phyloP scores from a whole-genome alignment of 2,329 filamentous ascomycete genomes.

The Dothidotthia symphoricarpi region DNA sequence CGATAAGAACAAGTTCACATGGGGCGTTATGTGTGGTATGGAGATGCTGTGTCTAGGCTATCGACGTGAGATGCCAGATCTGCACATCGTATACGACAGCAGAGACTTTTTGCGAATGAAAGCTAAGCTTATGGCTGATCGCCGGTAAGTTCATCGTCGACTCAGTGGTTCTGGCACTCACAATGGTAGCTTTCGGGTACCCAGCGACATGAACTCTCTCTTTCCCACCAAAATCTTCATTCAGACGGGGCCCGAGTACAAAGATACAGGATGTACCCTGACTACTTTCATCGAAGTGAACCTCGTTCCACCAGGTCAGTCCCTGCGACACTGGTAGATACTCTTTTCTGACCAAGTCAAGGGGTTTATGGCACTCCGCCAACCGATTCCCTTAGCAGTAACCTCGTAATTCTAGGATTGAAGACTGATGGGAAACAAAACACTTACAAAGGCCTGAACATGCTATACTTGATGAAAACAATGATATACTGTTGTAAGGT shows the following conservation, averaged over 20 bases:
- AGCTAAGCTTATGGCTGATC: constrained; percentile 28
- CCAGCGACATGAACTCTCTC: constrained; percentile 31
- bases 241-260: constrained; percentile 32
- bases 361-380: constrained; percentile 23
- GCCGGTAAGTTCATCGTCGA: constrained; percentile 18
- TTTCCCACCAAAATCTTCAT: constrained; percentile 33
- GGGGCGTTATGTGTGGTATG: constrained; percentile 32
- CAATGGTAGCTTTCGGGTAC: constrained; percentile 22
- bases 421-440: constrained; percentile 22
- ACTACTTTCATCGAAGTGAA: constrained; percentile 32
- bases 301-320: constrained; percentile 31
- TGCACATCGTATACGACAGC: constrained; percentile 38
- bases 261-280: constrained; percentile 27
- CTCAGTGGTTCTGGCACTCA: constrained; percentile 10
- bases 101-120: constrained; percentile 31
- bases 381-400: constrained; percentile 23
- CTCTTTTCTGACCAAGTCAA: background rate
- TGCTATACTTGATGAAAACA: constrained; percentile 29
- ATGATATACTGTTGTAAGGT: constrained; percentile 25
- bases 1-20: constrained; percentile 34
- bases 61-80: constrained; percentile 29
- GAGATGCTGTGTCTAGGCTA: constrained; percentile 36
- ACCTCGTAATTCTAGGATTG: constrained; percentile 26
- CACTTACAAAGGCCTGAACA: constrained; percentile 32
- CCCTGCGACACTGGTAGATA: constrained; percentile 10